These are phyloP conservation scores for Ajuga chamaepitys DNA, from an alignment of 257 asterid species.

Conservation along the genomic window DNA sequence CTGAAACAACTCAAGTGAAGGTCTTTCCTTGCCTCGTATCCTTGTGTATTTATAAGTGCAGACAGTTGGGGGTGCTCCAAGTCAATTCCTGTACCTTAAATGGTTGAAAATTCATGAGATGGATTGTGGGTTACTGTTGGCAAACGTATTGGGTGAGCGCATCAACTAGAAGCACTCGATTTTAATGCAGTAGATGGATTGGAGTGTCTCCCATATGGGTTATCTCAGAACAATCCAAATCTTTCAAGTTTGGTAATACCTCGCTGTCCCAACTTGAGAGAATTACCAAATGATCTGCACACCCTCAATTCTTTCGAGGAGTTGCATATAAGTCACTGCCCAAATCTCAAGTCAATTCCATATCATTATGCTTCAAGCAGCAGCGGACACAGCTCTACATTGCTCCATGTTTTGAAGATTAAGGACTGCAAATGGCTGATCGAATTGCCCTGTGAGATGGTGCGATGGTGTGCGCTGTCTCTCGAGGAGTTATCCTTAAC, in stretches of 20 bases:
- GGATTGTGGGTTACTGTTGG: not conserved
- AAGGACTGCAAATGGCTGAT: not conserved
- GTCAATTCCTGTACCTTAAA: not conserved
- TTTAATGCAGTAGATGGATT: too few species aligned
- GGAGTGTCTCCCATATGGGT: not conserved
- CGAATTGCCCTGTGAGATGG: not conserved
- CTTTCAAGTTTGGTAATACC: not conserved
- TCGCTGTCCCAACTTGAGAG: not conserved
- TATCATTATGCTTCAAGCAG: too few species aligned
- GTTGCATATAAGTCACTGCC: not conserved
- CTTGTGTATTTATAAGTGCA: not conserved
- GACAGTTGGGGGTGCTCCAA: not conserved
- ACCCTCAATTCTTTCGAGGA: not conserved
- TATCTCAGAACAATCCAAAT: not conserved
- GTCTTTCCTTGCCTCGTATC: not conserved
- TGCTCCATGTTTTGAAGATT: not conserved
- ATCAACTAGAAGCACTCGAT: too few species aligned
- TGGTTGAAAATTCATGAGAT: not conserved
- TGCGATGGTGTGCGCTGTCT: not conserved
- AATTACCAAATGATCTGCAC: not conserved
- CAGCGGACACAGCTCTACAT: not conserved
- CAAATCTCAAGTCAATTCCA: not conserved
- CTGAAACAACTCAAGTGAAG: not conserved
- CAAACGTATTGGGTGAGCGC: too few species aligned
- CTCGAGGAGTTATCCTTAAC: not conserved